Evolutionary conservation across 2,329 filamentous ascomycete genomes (phyloP).

Genomic region (Coniochaeta sp.): DNA sequence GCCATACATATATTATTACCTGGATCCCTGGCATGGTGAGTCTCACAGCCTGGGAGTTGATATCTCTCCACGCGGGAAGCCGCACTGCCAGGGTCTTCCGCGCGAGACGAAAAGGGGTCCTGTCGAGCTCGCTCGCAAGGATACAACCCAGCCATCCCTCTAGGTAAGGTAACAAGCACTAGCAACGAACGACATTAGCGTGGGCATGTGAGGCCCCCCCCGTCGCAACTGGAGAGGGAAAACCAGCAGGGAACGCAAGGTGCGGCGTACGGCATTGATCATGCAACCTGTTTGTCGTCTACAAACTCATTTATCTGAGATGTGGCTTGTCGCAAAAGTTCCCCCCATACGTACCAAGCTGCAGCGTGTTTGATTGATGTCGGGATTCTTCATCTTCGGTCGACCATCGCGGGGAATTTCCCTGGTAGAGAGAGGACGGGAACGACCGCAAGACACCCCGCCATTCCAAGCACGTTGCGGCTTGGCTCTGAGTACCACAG

Average conservation of each 20-base stretch:
- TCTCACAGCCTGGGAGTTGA: no score
- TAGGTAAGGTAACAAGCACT: background rate
- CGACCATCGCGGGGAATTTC: no score
- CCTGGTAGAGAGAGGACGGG: background rate
- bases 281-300: background rate
- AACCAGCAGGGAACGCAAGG: background rate
- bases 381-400: no score
- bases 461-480: background rate
- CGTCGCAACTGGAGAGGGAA: background rate
- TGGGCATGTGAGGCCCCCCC: background rate
- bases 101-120: background rate
- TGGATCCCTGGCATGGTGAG: no score
- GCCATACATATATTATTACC: no score
- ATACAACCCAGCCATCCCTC: background rate
- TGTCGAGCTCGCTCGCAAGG: background rate
- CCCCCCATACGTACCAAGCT: background rate
- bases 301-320: background rate
- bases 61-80: background rate
- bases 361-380: background rate
- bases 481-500: no score
- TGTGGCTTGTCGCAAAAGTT: background rate
- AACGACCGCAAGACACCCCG: background rate
- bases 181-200: background rate
- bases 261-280: background rate
- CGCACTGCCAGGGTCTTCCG: background rate